Evolutionary conservation across 768 basidiomycete species (phyloP).

Genomic region (Brasilioporus rufonigricans): DNA sequence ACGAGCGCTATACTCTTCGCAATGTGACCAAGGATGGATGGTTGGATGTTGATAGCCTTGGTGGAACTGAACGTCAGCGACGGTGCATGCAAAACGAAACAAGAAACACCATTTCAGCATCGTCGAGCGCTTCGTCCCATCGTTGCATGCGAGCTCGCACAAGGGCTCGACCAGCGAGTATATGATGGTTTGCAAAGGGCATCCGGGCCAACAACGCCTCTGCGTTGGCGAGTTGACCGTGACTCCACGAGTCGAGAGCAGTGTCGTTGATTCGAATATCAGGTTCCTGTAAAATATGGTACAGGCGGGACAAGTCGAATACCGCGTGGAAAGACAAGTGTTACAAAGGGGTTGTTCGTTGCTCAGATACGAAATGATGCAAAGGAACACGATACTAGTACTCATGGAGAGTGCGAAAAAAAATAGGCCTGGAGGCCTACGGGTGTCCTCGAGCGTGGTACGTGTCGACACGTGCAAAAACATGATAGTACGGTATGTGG

Average conservation of each 20-base stretch:
- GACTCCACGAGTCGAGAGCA: neutral
- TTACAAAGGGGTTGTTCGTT: too few species aligned
- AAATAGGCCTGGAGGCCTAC: neutral
- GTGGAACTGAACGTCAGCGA: neutral
- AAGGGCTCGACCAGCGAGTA: constrained; percentile 1
- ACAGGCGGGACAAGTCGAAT: neutral
- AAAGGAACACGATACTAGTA: neutral
- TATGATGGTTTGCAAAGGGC: neutral
- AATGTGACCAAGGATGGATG: neutral
- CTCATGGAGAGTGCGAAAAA: neutral
- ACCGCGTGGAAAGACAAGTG: neutral
- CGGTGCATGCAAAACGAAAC: neutral
- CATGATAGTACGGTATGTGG: neutral
- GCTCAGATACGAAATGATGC: neutral
- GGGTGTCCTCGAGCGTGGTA: neutral
- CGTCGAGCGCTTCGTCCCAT: neutral
- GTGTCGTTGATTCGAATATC: neutral
- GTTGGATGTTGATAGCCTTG: neutral
- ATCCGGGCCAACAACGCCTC: neutral
- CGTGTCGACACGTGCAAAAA: neutral
- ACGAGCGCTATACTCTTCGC: neutral
- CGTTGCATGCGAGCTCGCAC: neutral
- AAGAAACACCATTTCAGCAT: neutral
- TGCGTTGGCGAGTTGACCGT: neutral
- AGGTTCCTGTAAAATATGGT: neutral